phyloP scores from a whole-genome alignment of 2,329 filamentous ascomycete genomes.

The Immersiporthe knoxdaviesiana region DNA sequence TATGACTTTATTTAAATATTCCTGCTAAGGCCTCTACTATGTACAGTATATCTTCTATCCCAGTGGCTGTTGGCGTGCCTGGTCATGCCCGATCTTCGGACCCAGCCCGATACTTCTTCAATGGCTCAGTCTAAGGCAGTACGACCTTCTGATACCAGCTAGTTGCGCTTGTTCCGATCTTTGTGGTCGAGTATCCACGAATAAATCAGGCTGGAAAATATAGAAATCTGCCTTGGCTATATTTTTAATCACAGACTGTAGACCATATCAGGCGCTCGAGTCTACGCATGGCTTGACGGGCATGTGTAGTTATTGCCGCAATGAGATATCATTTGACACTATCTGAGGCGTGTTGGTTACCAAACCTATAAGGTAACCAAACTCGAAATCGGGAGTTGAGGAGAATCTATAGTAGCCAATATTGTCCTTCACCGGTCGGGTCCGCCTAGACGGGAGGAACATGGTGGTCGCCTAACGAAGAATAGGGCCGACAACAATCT shows the following conservation, averaged over 20 bases:
- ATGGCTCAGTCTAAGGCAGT: conserved; percentile 12
- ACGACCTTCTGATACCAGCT: conserved; percentile 17
- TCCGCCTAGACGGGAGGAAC: not conserved
- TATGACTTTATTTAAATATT: not conserved
- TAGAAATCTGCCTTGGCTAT: not conserved
- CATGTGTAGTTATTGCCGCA: conserved; percentile 10
- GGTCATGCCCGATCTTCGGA: not conserved
- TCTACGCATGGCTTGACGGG: conserved; percentile 1
- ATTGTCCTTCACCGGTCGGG: not conserved
- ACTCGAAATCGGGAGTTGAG: not conserved
- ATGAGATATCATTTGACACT: not conserved
- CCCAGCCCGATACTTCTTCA: not conserved
- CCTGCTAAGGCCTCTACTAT: not conserved
- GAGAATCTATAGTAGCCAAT: not conserved
- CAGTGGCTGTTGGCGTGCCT: not conserved
- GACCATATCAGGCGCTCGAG: not conserved
- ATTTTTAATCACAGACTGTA: not conserved
- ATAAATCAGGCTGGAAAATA: not conserved
- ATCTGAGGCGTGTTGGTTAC: not conserved
- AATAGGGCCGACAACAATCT: not conserved
- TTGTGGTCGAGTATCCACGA: not conserved
- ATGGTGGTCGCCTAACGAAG: not conserved
- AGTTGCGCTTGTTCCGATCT: not conserved
- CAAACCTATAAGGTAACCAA: too few relatives aligned
- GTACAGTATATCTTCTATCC: too few relatives aligned